Evolutionary conservation across 164 flowering plant genomes (phyloP), one percentile per base, ranked within the genome.

Genomic region (Stephania yunnanensis): DNA sequence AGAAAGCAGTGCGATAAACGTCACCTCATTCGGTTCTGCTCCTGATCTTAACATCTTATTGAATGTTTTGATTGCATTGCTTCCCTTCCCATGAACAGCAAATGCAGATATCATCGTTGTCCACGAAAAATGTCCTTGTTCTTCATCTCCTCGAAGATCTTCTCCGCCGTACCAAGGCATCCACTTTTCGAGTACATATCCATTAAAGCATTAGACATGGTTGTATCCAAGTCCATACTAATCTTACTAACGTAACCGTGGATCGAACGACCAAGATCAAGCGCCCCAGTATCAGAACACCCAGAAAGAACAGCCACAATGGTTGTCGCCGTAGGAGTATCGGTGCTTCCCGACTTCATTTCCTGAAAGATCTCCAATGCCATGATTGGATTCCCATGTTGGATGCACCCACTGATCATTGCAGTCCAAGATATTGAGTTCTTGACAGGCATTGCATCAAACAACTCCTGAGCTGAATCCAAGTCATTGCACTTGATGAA

Each of bases 351-450:
- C 6, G 25, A 48, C 53, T 46, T 80, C 86, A 85, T 84, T 72
- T 55, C 11, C 42, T 58, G 81, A 77, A 85, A 87, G 66, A 84
- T 64, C 25, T 83, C 70, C 50, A 85, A 58, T 69, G 83, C 88
- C 17, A 72, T 72, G 66, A 82, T 50, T 10, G 84, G 78, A 11
- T 68, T 70, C 70, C 72, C 72, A 2, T 69, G 77, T n/a, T 79
- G 84, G 7, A 83, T 73, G 53, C 70, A 80, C 44, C 90, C 90
- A 1, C 82, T 78, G 63, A 87, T 86, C 87, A 87, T 80, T 4
- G 85, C 82, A 7, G 87, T 86, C 88, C 86, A 87, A 61, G 86
- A 80, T 61, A 85, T 58, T 2, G 74, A 78, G 68, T 85, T 83
- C 70, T 80, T 83, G 8, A 73, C 45, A 0, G 85, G 80, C 84